Evolutionary conservation across 495 filamentous ascomycete species (phyloP).

Genomic region (Neurospora sp.): DNA sequence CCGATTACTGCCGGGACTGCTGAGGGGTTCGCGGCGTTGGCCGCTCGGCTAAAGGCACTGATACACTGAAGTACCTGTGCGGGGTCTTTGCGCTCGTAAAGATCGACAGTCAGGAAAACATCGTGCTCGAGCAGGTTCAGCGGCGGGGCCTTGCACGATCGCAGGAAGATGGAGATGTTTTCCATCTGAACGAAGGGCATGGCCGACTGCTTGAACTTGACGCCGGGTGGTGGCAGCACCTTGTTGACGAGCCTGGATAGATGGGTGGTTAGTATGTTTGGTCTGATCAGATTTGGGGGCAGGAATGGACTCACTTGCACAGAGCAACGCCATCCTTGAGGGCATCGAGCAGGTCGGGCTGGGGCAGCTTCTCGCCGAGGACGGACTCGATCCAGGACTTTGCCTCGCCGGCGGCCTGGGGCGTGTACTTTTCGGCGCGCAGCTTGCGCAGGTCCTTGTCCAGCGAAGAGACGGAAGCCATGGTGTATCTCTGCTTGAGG

Average conservation of each 20-base stretch:
- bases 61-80: conserved; percentile 94
- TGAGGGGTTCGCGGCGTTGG: conserved; percentile 64
- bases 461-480: conserved; percentile 91
- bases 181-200: conserved; percentile 99
- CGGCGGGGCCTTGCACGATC: conserved; percentile 71
- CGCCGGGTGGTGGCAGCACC: conserved; percentile 62
- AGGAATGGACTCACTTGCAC: conserved; percentile 62
- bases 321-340: conserved; percentile 84
- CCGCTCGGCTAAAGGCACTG: conserved; percentile 79
- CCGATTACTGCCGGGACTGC: conserved; percentile 66
- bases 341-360: conserved; percentile 68
- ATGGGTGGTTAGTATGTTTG: conserved; percentile 12
- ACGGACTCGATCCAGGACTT: conserved; percentile 79
- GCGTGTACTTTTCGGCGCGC: conserved; percentile 89
- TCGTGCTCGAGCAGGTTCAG: conserved; percentile 87
- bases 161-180: conserved; percentile 94
- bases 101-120: conserved; percentile 92
- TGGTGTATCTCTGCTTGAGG: conserved; percentile 23
- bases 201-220: conserved; percentile 66
- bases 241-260: conserved; percentile 69
- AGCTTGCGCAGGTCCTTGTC: conserved; percentile 92
- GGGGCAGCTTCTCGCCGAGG: conserved; percentile 59
- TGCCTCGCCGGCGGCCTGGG: conserved; percentile 79
- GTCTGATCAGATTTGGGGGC: background rate
- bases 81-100: conserved; percentile 93